These are phyloP conservation scores for Lathyrus oleraceus DNA, from an alignment of 306 rosid genomes.

Conservation along the genomic window DNA sequence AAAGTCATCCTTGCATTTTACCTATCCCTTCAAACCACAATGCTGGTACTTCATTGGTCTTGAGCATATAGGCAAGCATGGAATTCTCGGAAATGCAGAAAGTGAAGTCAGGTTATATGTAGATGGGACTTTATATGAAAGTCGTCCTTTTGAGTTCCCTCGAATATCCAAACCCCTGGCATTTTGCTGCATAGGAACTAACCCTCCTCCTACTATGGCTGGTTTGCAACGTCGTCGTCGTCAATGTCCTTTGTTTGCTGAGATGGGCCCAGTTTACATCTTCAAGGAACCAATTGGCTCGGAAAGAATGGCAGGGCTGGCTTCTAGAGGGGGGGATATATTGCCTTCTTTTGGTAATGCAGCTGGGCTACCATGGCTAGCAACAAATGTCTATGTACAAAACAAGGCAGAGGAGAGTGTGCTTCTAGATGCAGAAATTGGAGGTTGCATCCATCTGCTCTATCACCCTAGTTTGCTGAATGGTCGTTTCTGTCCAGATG, in stretches of 20 bases:
- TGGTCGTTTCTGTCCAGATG: slow-evolving; percentile 98
- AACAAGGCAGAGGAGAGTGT: slow-evolving; percentile 78
- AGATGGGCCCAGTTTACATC: slow-evolving; percentile 97
- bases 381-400: slow-evolving; percentile 67
- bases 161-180: slow-evolving; percentile 96
- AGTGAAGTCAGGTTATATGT: slow-evolving; percentile 88
- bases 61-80: slow-evolving; percentile 92
- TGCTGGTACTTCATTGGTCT: slow-evolving; percentile 98
- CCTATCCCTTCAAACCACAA: slow-evolving; percentile 97
- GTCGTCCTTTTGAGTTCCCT: slow-evolving; percentile 95
- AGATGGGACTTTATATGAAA: slow-evolving; percentile 89
- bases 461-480: slow-evolving; percentile 94
- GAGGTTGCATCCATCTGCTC: slow-evolving; percentile 86
- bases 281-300: slow-evolving; percentile 96
- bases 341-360: slow-evolving; percentile 95
- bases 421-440: slow-evolving; percentile 89
- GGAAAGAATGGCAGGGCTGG: slow-evolving; percentile 83
- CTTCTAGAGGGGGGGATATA: slow-evolving; percentile 91
- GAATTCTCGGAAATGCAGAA: slow-evolving; percentile 92
- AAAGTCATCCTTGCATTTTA: slow-evolving; percentile 94
- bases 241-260: slow-evolving; percentile 98
- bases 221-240: slow-evolving; percentile 99
- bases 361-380: slow-evolving; percentile 91
- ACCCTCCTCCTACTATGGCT: slow-evolving; percentile 99
- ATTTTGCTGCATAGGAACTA: slow-evolving; percentile 98